Base-by-base conservation (phyloP, 768 basidiomycete genomes). In the Pleurotus salmoneostramineus region DNA sequence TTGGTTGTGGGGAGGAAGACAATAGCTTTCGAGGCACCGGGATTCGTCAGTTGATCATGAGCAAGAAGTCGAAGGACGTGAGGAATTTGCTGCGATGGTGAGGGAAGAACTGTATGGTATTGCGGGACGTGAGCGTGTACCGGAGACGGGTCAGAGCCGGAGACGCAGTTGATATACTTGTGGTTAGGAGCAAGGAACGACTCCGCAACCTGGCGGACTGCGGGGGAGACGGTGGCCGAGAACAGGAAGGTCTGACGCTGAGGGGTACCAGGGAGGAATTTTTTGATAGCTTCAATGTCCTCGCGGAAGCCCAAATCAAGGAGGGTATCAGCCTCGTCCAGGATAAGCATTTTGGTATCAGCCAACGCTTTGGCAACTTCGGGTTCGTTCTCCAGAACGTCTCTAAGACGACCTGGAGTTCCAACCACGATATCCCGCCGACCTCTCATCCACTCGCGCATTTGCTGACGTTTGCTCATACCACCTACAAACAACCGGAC, bases 311-410 rank as follows among this genome's bases (percentile, higher is more conserved):
- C 95, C 88, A 95, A 89, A 57, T 94, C 92, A 8, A 98, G 77
- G 10, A 96, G 77, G 0, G 89, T 91, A 66, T 98, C 95, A 8
- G 93, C 92, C 69, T 97, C 93, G 66, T 98, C 97, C 58, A 98
- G 77, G 59, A 98, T 80, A 54, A 98, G 80, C 91, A 84, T 74
- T 63, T 85, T 77, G 2, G 88, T 80, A 14, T 78, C 72, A 17
- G 71, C 68, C 21, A 95, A 64, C 2, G 78, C 80, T 2, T 75
- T 74, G 15, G 72, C 72, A 7, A 95, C 78, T 2, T 77, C 77
- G 0, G 79, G 77, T 56, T 87, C 85, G 46, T 74, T 79, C 57
- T 80, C 71, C 54, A 96, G 66, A 43, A 93, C 63, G 69, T 96
- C 94, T 58, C 83, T 77, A 52, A 97, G 70, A 17, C 95, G 82